Conservation (phyloP, 306 rosid species). For the Quercus variabilis region DNA sequence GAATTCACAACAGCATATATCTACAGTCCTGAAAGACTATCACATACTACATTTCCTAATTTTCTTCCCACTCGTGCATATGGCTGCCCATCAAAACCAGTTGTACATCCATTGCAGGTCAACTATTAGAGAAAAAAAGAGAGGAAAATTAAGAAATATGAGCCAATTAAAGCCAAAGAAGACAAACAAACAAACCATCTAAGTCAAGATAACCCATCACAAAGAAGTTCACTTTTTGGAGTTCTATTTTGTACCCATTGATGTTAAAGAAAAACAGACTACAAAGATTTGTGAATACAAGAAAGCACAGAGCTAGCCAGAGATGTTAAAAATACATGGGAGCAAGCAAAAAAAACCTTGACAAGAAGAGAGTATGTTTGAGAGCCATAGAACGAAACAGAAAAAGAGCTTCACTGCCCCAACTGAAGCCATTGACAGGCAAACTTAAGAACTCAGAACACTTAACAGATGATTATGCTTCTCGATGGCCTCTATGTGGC, state of each 20-base stretch:
- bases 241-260: background rate
- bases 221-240: background rate
- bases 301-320: background rate
- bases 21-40: background rate
- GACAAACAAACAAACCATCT: background rate
- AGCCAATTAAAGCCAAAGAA: background rate
- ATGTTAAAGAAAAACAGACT: background rate
- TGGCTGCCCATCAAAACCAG: background rate
- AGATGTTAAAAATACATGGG: background rate
- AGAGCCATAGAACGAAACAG: constrained; percentile 35
- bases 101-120: background rate
- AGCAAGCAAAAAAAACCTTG: constrained; percentile 41
- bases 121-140: background rate
- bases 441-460: constrained; percentile 40
- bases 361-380: constrained; percentile 33
- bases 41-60: background rate
- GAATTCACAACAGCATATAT: background rate
- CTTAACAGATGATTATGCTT: constrained; percentile 39
- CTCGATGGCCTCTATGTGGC: constrained; percentile 61
- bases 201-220: background rate
- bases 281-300: background rate
- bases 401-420: constrained; percentile 44
- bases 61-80: background rate
- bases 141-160: background rate
- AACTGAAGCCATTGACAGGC: constrained; percentile 62